Percentiles rank a stretch among this genome's conserved stretches.
Evolutionary conservation across 1,284 basidiomycete genomes (phyloP).

Genomic region (Schizophyllum amplum): DNA sequence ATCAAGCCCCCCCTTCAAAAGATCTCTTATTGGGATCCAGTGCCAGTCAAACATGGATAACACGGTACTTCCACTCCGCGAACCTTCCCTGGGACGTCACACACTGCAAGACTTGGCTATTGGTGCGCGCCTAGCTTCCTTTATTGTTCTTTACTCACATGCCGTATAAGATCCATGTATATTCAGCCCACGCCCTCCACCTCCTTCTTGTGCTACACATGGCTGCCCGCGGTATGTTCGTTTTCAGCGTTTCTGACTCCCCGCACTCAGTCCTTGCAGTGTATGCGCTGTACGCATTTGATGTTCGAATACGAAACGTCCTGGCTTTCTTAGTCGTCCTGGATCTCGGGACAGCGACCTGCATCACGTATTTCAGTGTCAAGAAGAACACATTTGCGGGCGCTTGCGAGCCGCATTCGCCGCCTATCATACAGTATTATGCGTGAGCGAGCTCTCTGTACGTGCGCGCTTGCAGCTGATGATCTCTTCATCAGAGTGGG

Average conservation of each 20-base stretch:
- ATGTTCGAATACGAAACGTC: neutral
- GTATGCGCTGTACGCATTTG: neutral
- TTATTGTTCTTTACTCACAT: neutral
- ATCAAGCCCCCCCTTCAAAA: neutral
- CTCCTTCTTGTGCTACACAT: neutral
- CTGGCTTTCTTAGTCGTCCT: neutral
- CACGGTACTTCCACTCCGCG: neutral
- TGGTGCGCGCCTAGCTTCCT: neutral
- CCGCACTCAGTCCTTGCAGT: neutral
- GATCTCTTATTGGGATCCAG: neutral
- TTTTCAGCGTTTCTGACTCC: neutral
- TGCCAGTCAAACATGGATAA: neutral
- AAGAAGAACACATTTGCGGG: neutral
- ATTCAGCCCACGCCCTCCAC: neutral
- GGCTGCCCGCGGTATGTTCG: neutral
- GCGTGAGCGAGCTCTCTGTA: neutral
- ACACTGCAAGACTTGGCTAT: neutral
- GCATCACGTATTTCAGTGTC: neutral
- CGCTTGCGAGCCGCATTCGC: neutral
- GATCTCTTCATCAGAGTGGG: neutral
- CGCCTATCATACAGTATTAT: neutral
- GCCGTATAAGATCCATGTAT: neutral
- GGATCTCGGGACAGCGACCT: neutral
- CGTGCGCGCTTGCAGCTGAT: neutral
- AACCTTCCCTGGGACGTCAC: neutral